phyloP scores from a whole-genome alignment of 1,284 basidiomycete genomes.

The Porogramme epimiltina region DNA sequence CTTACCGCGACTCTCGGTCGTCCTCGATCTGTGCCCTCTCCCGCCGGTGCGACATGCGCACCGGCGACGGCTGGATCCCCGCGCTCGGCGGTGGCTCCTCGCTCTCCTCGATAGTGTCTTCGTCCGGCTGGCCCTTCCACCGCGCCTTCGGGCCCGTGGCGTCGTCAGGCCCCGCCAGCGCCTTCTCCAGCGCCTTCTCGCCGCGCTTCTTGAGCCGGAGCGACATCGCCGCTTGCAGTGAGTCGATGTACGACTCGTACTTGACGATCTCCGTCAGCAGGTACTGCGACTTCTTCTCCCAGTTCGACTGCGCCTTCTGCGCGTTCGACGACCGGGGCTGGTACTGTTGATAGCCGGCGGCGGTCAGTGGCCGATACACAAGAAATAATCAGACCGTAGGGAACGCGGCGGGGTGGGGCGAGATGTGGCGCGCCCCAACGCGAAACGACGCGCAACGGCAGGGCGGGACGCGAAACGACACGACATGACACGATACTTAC shows the following conservation, averaged over 20 bases:
- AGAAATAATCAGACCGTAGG: conserved; percentile 8
- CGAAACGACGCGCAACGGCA: too few species aligned
- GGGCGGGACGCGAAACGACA: not conserved
- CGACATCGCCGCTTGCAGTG: conserved; percentile 78
- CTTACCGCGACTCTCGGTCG: not conserved
- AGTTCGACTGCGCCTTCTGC: conserved; percentile 83
- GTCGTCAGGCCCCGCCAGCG: conserved; percentile 52
- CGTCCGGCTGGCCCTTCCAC: conserved; percentile 50
- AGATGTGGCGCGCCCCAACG: not conserved
- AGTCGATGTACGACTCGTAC: conserved; percentile 94
- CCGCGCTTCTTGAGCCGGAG: conserved; percentile 84
- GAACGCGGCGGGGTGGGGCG: not conserved
- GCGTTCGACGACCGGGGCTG: conserved; percentile 74
- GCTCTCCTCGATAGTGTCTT: conserved; percentile 52
- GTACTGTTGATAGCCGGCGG: conserved; percentile 55
- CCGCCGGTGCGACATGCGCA: conserved; percentile 40
- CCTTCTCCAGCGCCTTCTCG: conserved; percentile 82
- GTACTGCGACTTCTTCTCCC: conserved; percentile 90
- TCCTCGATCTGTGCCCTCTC: conserved; percentile 40
- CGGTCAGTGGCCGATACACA: not conserved
- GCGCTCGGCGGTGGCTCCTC: conserved; percentile 50
- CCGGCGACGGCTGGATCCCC: conserved; percentile 28
- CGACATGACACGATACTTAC: conserved; percentile 53
- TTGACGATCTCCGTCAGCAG: conserved; percentile 92
- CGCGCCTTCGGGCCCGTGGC: conserved; percentile 38